Percentiles rank a stretch among this genome's conserved stretches.
Conservation (phyloP, 2,329 filamentous ascomycete species). For the Didymella pinodella region DNA sequence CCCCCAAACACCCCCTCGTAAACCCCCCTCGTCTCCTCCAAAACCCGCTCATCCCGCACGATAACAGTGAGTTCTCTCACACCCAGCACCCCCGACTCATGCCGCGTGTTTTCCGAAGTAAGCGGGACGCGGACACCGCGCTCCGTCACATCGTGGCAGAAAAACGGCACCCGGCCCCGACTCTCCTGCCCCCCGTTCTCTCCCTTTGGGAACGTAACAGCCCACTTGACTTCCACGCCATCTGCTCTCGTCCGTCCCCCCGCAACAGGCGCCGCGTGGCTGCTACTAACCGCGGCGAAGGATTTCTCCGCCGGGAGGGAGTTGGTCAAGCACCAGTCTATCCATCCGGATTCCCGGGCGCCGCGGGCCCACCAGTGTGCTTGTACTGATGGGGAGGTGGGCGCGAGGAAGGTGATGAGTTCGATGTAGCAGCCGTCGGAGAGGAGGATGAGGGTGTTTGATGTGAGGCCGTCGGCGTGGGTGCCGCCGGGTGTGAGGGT, state of each 20-base stretch:
- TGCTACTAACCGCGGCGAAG: conserved; percentile 11
- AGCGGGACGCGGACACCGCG: conserved; percentile 64
- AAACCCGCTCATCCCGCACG: conserved; percentile 27
- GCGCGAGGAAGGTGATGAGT: conserved; percentile 68
- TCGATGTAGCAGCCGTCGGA: conserved; percentile 72
- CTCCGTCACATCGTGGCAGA: conserved; percentile 65
- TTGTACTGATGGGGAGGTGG: conserved; percentile 49
- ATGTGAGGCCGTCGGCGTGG: conserved; percentile 66
- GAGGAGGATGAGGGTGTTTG: conserved; percentile 70
- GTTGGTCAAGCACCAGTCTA: conserved; percentile 62
- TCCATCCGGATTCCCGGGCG: conserved; percentile 63
- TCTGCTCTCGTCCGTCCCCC: conserved; percentile 66
- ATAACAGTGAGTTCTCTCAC: conserved; percentile 40
- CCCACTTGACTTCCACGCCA: conserved; percentile 66
- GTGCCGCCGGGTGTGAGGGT: conserved; percentile 66
- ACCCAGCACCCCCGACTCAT: conserved; percentile 62
- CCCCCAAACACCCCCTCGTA: conserved; percentile 31
- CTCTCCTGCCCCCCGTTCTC: conserved; percentile 43
- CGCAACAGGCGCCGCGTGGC: conserved; percentile 58
- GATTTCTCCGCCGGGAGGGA: background rate
- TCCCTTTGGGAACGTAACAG: conserved; percentile 61
- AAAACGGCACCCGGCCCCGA: conserved; percentile 68
- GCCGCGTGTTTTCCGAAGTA: conserved; percentile 50
- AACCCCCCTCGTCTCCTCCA: conserved; percentile 23
- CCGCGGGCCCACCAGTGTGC: conserved; percentile 64